Evolutionary conservation across 768 basidiomycete species (phyloP), one percentile per base, ranked within the genome.

Genomic region (Russula olivacea): DNA sequence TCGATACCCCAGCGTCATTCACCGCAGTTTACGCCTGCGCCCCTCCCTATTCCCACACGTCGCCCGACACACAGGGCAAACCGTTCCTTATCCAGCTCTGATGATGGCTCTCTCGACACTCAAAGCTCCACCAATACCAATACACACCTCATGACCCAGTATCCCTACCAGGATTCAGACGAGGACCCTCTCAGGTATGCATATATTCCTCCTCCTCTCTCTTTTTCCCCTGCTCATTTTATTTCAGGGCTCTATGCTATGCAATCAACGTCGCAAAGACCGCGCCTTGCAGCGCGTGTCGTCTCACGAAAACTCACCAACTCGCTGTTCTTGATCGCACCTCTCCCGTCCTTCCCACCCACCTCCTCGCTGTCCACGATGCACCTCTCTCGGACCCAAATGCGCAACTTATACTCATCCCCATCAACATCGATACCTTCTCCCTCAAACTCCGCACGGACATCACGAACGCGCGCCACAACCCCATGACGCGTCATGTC

Each of bases 141-240:
- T n/a, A 9, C 40, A 21, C 32, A 58, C 32, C 14, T 45, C 52
- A 65, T 67, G 64, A 61, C 64, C 28, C 66, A 61, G 28, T 54
- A 61, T 52, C 64, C 65, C 21, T 57, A 63, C 45, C 55, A 58
- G 55, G 54, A 48, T 49, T 51, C 43, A 0, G 66, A 68, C 43
- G 66, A 66, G 58, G 61, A 68, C 55, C 59, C 66, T 7, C 55
- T 66, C 34, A 54, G 51, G 64, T 36, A 55, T 9, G 45, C 36
- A 14, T 11, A 14, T 11, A 15, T 25, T n/a, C 28, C 34, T 34
- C 14, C 1, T 41, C 4, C 8, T 28, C 6, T 10, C 11, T 54
- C 19, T 38, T 25, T 7, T 4, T 10, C 25, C 2, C 36, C 1
- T 25, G 15, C 52, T 40, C 4, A 59, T 25, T 19, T 14, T 9